A percentile compares a stretch with the other conserved stretches of the same genome.
phyloP scores from a whole-genome alignment of 208 protist species.

The Trypanosoma scelopori region DNA sequence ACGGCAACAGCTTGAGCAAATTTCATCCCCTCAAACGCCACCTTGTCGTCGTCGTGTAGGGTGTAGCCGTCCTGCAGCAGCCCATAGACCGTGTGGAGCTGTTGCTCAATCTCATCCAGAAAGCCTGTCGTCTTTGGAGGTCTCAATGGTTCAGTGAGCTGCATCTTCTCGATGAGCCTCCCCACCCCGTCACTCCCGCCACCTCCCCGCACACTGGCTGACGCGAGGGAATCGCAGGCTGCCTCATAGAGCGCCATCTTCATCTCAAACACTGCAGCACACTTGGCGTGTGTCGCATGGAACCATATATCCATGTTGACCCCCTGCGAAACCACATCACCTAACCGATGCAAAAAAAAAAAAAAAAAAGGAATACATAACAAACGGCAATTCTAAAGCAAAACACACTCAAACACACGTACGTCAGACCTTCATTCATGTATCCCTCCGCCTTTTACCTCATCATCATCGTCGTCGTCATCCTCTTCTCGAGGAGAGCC shows the following conservation, averaged over 20 bases:
- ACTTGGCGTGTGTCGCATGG: constrained; percentile 37
- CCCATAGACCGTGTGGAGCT: constrained; percentile 49
- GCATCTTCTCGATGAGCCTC: constrained; percentile 3
- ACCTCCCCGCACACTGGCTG: not conserved
- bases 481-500: no score
- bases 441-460: not conserved
- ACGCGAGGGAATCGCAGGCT: constrained; percentile 29
- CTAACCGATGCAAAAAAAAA: constrained; percentile 2
- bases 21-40: constrained; percentile 16
- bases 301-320: constrained; percentile 54
- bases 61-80: constrained; percentile 50
- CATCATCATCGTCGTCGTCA: no score
- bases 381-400: not conserved
- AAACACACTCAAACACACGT: constrained; percentile 7
- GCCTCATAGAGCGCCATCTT: constrained; percentile 64
- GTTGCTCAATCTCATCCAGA: constrained; percentile 50
- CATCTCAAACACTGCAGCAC: constrained; percentile 48
- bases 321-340: not conserved
- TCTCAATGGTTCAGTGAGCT: constrained; percentile 30
- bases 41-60: constrained; percentile 36
- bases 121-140: constrained; percentile 24
- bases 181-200: not conserved
- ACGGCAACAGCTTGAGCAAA: not conserved
- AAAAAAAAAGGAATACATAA: no score
- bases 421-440: not conserved